Evolutionary conservation across 345 rosid genomes (phyloP).

Genomic region (Citrus reticulata): DNA sequence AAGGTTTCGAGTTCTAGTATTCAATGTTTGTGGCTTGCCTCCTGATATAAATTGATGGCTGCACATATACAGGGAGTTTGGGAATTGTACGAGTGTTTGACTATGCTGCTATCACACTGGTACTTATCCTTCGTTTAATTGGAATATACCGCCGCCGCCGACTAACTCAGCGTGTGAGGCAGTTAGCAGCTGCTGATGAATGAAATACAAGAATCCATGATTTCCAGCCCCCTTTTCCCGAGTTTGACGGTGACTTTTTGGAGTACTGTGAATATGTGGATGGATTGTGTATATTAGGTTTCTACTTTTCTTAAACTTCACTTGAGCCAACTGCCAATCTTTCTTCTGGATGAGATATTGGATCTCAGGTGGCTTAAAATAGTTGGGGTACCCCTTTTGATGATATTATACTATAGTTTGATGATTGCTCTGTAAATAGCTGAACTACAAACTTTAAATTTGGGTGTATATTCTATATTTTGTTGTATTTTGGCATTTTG

Average conservation of each 20-base stretch:
- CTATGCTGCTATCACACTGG: constrained; percentile 45
- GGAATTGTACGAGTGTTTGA: constrained; percentile 60
- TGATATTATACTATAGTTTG: neutral
- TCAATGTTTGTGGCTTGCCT: neutral
- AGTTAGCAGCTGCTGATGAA: constrained; percentile 22
- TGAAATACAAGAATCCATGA: constrained; percentile 13
- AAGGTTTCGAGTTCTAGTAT: neutral
- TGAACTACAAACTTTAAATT: too few relatives aligned
- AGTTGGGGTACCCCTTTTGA: neutral
- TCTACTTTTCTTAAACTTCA: neutral
- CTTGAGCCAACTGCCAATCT: neutral
- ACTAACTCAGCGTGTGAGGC: constrained; percentile 56
- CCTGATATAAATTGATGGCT: neutral
- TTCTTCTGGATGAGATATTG: neutral
- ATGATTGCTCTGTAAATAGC: neutral
- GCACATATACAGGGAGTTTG: constrained; percentile 42
- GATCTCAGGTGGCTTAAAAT: neutral
- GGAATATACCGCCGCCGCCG: constrained; percentile 54
- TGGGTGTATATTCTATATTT: too few relatives aligned
- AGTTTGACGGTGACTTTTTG: neutral
- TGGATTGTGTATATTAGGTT: neutral
- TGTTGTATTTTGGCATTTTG: too few relatives aligned
- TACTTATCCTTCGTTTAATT: constrained; percentile 54
- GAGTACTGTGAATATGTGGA: neutral
- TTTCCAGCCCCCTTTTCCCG: neutral